phyloP scores from a whole-genome alignment of 1,139 yeast genomes.

The Waltiozyma sp. region DNA sequence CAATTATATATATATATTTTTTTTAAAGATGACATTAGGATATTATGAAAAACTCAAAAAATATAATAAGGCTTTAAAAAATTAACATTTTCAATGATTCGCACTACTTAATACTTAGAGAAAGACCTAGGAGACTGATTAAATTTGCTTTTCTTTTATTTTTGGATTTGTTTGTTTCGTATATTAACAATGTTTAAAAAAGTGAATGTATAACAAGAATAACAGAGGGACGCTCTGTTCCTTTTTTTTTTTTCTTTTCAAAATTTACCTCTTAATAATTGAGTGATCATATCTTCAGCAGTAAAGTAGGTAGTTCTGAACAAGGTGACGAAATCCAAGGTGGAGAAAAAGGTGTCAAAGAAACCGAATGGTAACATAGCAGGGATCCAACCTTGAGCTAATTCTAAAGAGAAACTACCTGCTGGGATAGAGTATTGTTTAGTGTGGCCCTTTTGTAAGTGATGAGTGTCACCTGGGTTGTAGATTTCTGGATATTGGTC shows the following conservation, averaged over 20 bases:
- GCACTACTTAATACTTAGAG: no score
- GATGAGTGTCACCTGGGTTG: slow-evolving; percentile 76
- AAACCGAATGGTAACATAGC: slow-evolving; percentile 96
- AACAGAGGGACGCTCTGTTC: no score
- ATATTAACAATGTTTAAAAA: no score
- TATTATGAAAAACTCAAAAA: no score
- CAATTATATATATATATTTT: no score
- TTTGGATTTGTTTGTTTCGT: no score
- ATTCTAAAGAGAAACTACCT: slow-evolving; percentile 79
- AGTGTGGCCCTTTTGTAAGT: slow-evolving; percentile 55
- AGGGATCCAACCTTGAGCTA: slow-evolving; percentile 99
- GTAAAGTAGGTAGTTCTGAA: slow-evolving; percentile 61
- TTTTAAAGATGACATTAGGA: no score
- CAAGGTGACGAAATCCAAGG: slow-evolving; percentile 66
- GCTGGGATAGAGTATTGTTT: slow-evolving; percentile 83
- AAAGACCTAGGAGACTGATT: no score
- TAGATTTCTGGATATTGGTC: slow-evolving; percentile 55
- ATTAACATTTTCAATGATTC: no score
- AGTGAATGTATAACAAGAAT: no score
- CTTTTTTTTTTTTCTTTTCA: slow-evolving; percentile 18
- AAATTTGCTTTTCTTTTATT: no score
- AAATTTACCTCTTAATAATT: slow-evolving; percentile 59
- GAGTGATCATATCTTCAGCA: slow-evolving; percentile 63
- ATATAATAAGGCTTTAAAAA: no score
- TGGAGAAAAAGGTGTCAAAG: slow-evolving; percentile 66